These are phyloP conservation scores for Pichia sp. DNA, from an alignment of 1,139 yeast genomes.

Conservation along the genomic window DNA sequence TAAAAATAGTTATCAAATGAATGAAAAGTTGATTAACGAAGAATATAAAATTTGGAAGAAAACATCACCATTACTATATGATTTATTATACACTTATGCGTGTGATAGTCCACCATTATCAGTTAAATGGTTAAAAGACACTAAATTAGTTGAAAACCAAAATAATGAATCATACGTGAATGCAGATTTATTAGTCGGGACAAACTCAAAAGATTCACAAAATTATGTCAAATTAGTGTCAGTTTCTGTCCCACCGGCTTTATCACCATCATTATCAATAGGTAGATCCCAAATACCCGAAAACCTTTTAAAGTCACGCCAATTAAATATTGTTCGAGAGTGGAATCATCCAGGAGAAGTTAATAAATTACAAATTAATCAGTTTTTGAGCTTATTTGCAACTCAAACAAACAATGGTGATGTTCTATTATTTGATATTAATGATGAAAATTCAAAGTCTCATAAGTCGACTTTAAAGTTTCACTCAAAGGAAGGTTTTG, in stretches of 20 bases:
- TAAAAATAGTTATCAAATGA: constrained; percentile 38
- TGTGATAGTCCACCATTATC: constrained; percentile 55
- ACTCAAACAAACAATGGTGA: constrained; percentile 49
- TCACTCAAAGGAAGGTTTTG: constrained; percentile 64
- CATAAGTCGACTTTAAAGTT: constrained; percentile 40
- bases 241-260: constrained; percentile 11
- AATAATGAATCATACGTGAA: constrained; percentile 33
- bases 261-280: not conserved
- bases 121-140: constrained; percentile 43
- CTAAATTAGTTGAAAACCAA: constrained; percentile 27
- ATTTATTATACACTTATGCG: constrained; percentile 64
- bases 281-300: constrained; percentile 2
- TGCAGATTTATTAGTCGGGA: constrained; percentile 43
- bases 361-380: constrained; percentile 38
- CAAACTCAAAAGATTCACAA: constrained; percentile 38
- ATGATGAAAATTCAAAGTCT: constrained; percentile 14
- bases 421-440: constrained; percentile 37
- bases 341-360: constrained; percentile 56
- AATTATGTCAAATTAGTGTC: constrained; percentile 44
- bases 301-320: constrained; percentile 13
- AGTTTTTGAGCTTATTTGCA: constrained; percentile 37
- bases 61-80: constrained; percentile 83
- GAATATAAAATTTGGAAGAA: constrained; percentile 95
- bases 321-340: constrained; percentile 35
- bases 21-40: constrained; percentile 49